phyloP scores from a whole-genome alignment of 148 eudicot genomes.

The Spergularia bocconei region DNA sequence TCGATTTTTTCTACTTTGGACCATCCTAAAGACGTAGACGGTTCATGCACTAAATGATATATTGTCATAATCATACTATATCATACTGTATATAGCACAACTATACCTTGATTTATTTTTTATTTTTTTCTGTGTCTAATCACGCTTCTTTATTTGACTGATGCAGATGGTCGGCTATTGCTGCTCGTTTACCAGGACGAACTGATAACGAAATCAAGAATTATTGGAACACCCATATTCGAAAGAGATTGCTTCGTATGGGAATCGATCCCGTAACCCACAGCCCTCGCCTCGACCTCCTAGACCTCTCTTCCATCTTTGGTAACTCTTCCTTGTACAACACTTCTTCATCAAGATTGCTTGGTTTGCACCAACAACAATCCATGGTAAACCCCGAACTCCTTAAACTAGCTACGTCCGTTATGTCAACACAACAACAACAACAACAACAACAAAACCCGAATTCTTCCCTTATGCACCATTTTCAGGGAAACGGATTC shows the following conservation, averaged over 20 bases:
- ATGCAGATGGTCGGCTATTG: constrained; percentile 92
- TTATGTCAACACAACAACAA: constrained; percentile 38
- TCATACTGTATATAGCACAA: background rate
- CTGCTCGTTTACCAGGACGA: constrained; percentile 88
- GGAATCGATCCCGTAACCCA: constrained; percentile 97
- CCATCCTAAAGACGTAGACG: constrained; percentile 12
- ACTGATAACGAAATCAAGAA: constrained; percentile 95
- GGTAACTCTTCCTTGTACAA: constrained; percentile 41
- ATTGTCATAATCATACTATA: constrained; percentile 20
- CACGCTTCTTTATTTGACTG: constrained; percentile 28
- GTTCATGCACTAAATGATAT: constrained; percentile 24
- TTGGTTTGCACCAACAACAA: constrained; percentile 46
- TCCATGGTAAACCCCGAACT: constrained; percentile 61
- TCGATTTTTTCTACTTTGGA: constrained; percentile 18
- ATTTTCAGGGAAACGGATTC: constrained; percentile 32
- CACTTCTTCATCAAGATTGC: constrained; percentile 42
- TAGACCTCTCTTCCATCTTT: constrained; percentile 64
- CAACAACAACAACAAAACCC: constrained; percentile 30
- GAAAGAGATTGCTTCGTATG: constrained; percentile 80
- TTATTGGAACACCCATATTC: constrained; percentile 92
- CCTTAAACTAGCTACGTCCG: constrained; percentile 57
- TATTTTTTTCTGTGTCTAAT: constrained; percentile 6
- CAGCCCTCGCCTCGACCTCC: constrained; percentile 81
- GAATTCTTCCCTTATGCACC: constrained; percentile 29
- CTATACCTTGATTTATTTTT: constrained; percentile 4